Evolutionary conservation across 2,329 filamentous ascomycete genomes (phyloP).

Genomic region (Pseudocercospora macadamiae): DNA sequence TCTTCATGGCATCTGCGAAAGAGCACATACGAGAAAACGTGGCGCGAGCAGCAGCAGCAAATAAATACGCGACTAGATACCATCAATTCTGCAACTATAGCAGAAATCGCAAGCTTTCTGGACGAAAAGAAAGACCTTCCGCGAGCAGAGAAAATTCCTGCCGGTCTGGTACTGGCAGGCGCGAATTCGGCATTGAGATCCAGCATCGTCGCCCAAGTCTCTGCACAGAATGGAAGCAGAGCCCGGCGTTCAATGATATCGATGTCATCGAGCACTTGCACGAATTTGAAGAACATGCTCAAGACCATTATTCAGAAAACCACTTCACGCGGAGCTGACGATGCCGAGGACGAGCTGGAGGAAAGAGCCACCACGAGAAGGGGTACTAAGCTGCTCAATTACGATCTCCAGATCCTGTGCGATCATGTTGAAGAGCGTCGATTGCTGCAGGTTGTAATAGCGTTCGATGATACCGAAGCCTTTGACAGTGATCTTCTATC

Average conservation of each 20-base stretch:
- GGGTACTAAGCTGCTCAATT: slow-evolving; percentile 66
- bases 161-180: slow-evolving; percentile 68
- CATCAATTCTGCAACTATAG: slow-evolving; percentile 44
- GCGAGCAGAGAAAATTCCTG: slow-evolving; percentile 18
- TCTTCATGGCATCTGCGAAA: slow-evolving; percentile 55
- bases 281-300: slow-evolving; percentile 71
- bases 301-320: slow-evolving; percentile 73
- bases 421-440: slow-evolving; percentile 59
- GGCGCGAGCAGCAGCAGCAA: slow-evolving; percentile 65
- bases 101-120: slow-evolving; percentile 45
- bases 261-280: slow-evolving; percentile 70
- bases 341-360: slow-evolving; percentile 60
- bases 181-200: slow-evolving; percentile 77
- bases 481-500: slow-evolving; percentile 74
- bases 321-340: slow-evolving; percentile 50
- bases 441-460: slow-evolving; percentile 66
- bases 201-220: slow-evolving; percentile 72
- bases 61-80: slow-evolving; percentile 58
- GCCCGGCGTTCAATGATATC: slow-evolving; percentile 62
- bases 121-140: slow-evolving; percentile 30
- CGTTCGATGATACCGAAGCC: slow-evolving; percentile 80
- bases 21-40: slow-evolving; percentile 63
- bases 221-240: slow-evolving; percentile 42
- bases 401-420: slow-evolving; percentile 74
- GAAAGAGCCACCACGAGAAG: slow-evolving; percentile 33